phyloP scores from a whole-genome alignment of 805 yeast genomes.

The Wickerhamomyces chambardii region DNA sequence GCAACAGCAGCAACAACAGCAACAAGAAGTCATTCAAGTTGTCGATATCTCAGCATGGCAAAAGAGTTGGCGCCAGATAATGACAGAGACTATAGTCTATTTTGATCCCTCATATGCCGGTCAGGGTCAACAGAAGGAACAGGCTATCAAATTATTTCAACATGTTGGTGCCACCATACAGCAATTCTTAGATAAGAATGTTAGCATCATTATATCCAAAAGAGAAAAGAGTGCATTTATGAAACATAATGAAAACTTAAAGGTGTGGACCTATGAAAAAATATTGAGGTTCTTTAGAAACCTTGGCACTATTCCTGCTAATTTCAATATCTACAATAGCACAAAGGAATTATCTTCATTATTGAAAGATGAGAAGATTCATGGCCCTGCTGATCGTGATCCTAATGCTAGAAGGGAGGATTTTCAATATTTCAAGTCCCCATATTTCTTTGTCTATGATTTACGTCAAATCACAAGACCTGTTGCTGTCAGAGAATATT shows the following conservation, averaged over 20 bases:
- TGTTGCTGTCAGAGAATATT: slow-evolving; percentile 77
- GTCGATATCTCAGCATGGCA: slow-evolving; percentile 47
- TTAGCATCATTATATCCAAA: slow-evolving; percentile 71
- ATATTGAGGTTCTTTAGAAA: slow-evolving; percentile 70
- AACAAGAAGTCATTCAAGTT: background rate
- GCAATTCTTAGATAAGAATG: slow-evolving; percentile 45
- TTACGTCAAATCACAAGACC: slow-evolving; percentile 72
- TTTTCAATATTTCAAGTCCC: slow-evolving; percentile 67
- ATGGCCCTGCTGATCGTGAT: slow-evolving; percentile 85
- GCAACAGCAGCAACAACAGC: background rate
- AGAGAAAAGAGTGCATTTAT: slow-evolving; percentile 34
- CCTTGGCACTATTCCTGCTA: slow-evolving; percentile 31
- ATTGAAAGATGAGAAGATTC: slow-evolving; percentile 74
- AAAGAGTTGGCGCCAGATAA: slow-evolving; percentile 46
- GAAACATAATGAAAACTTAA: slow-evolving; percentile 52
- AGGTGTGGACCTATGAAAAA: slow-evolving; percentile 86
- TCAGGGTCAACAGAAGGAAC: slow-evolving; percentile 21
- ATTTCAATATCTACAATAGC: slow-evolving; percentile 10
- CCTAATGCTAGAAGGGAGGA: slow-evolving; percentile 82
- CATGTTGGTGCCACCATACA: slow-evolving; percentile 46
- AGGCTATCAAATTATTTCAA: slow-evolving; percentile 20
- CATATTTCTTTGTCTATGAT: slow-evolving; percentile 75
- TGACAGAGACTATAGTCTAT: slow-evolving; percentile 47
- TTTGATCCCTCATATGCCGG: slow-evolving; percentile 30
- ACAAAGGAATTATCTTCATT: slow-evolving; percentile 45